Percentiles rank a stretch among this genome's conserved stretches.
Evolutionary conservation across 1,139 yeast genomes (phyloP).

Genomic region (Geotrichum fermentans): DNA sequence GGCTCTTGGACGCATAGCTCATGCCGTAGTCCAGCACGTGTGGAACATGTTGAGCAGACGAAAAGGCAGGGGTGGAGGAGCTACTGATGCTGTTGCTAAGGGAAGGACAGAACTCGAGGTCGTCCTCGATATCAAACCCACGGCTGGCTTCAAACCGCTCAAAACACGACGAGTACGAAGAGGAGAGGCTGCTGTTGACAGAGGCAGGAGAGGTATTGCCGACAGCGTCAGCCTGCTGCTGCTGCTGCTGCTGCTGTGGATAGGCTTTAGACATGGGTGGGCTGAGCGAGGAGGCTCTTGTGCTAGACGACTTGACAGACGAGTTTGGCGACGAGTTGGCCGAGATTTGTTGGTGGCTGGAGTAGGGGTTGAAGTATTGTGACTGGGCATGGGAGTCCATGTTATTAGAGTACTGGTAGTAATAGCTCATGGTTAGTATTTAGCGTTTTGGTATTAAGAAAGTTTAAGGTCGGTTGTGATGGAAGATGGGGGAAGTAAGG

Average conservation of each 20-base stretch:
- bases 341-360: conserved; percentile 13
- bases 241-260: background rate
- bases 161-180: background rate
- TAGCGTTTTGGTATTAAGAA: no score
- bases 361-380: conserved; percentile 4
- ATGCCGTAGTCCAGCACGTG: background rate
- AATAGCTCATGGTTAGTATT: background rate
- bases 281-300: background rate
- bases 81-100: no score
- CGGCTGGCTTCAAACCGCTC: conserved; percentile 56
- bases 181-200: background rate
- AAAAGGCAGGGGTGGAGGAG: conserved; percentile 3
- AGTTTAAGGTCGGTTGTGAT: no score
- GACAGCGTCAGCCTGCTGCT: conserved; percentile 1
- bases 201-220: background rate
- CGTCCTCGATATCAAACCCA: conserved; percentile 67
- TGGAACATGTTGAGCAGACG: no score
- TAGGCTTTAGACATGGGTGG: background rate
- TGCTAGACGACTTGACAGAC: background rate
- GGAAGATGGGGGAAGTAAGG: background rate
- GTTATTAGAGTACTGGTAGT: conserved; percentile 2
- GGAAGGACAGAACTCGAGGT: conserved; percentile 55
- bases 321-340: background rate
- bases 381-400: conserved; percentile 1
- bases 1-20: no score